Evolutionary conservation across 108 stramenopile genomes (phyloP).

Genomic region (Hondaea fermentalgiana): DNA sequence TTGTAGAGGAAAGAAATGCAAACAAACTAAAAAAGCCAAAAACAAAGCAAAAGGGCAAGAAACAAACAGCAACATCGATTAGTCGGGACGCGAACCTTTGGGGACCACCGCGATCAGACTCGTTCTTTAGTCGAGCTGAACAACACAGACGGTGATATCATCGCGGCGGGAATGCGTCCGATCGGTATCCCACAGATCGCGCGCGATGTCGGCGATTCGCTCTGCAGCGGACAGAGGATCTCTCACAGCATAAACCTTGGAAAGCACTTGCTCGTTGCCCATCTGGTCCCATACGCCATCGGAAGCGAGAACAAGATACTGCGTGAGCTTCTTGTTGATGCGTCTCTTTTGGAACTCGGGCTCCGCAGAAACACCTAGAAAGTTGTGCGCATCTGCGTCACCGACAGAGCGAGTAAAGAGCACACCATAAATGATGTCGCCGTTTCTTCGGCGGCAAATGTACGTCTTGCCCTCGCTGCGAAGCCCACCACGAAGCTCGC

Average conservation of each 20-base stretch:
- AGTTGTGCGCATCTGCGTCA: conserved; percentile 12
- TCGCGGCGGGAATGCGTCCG: neutral
- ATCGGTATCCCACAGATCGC: neutral
- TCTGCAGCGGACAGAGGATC: neutral
- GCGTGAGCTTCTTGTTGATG: neutral
- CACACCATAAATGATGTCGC: conserved; percentile 1
- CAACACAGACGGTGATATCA: neutral
- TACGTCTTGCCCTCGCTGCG: conserved; percentile 13
- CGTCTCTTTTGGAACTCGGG: neutral
- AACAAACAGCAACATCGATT: neutral
- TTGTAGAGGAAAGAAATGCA: too few species aligned
- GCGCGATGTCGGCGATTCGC: neutral
- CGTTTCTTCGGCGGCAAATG: conserved; percentile 14
- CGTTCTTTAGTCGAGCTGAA: neutral
- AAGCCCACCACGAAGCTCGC: neutral
- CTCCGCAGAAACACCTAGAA: conserved; percentile 18
- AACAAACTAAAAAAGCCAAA: too few species aligned
- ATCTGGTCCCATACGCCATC: conserved; percentile 12
- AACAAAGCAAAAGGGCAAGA: neutral
- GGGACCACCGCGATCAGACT: neutral
- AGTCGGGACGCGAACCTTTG: neutral
- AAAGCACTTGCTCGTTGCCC: neutral
- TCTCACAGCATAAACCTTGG: neutral
- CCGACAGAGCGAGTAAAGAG: conserved; percentile 26
- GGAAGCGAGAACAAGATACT: neutral